Percentiles rank a stretch among this genome's conserved stretches.
Conservation (phyloP, 306 rosid species). For the Fragaria iinumae region DNA sequence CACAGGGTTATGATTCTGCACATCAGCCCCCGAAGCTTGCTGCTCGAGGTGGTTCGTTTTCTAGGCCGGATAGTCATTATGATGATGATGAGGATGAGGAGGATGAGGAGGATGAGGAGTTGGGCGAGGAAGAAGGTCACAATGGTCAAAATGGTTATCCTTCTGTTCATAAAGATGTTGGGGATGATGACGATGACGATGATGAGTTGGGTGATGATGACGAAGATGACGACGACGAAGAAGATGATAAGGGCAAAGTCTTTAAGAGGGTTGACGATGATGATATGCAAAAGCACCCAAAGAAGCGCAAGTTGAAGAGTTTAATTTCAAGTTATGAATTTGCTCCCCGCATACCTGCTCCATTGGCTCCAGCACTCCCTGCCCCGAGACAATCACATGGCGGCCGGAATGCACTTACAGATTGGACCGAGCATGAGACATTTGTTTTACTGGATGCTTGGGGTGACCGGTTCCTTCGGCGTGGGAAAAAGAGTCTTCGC, state of each 20-base stretch:
- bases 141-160: constrained; percentile 43
- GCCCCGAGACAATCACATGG: constrained; percentile 55
- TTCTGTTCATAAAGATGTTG: constrained; percentile 26
- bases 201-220: constrained; percentile 33
- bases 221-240: constrained; percentile 41
- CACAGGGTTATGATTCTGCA: constrained; percentile 48
- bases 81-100: constrained; percentile 50
- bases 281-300: constrained; percentile 59
- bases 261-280: constrained; percentile 37
- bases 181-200: constrained; percentile 11
- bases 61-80: constrained; percentile 38
- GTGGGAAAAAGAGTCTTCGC: constrained; percentile 85
- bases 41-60: constrained; percentile 39
- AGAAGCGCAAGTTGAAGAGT: constrained; percentile 72
- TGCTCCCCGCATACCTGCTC: constrained; percentile 57
- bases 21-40: constrained; percentile 35
- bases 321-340: constrained; percentile 73
- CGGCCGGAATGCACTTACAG: constrained; percentile 67
- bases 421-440: constrained; percentile 84
- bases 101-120: constrained; percentile 42
- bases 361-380: constrained; percentile 33
- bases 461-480: constrained; percentile 82
- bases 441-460: constrained; percentile 77
- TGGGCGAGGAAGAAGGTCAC: constrained; percentile 49
- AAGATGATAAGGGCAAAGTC: constrained; percentile 34